Conservation (phyloP, 176 grass and related monocot genomes). For the Hsuehochloa calcarea region DNA sequence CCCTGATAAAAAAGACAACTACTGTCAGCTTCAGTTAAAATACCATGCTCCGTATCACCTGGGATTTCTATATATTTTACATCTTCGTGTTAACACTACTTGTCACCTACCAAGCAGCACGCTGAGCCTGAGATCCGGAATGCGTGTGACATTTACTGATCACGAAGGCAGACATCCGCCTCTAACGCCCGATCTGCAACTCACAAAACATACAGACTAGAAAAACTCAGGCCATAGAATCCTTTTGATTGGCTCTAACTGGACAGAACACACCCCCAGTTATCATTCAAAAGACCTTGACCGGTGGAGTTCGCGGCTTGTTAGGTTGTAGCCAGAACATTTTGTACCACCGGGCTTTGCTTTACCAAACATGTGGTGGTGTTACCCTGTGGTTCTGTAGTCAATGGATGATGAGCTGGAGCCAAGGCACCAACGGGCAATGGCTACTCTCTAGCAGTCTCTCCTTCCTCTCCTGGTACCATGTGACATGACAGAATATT, state of each 20-base stretch:
- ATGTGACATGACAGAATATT: conserved; percentile 46
- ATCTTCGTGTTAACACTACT: background rate
- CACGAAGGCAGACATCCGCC: conserved; percentile 16
- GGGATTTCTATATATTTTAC: background rate
- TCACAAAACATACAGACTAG: background rate
- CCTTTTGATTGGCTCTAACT: background rate
- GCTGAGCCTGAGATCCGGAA: conserved; percentile 18
- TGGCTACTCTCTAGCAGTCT: background rate
- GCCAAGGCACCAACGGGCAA: conserved; percentile 26
- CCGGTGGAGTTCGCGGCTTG: background rate
- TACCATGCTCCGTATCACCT: background rate
- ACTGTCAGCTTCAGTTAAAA: background rate
- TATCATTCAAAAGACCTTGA: background rate
- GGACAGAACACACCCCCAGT: background rate
- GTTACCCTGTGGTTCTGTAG: background rate
- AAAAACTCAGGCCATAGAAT: background rate
- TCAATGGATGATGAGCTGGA: conserved; percentile 53
- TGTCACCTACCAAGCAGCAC: background rate
- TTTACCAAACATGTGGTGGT: conserved; percentile 20
- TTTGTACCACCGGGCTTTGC: background rate
- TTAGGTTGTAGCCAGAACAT: background rate
- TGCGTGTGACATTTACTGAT: background rate
- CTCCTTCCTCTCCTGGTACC: background rate
- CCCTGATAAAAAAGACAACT: background rate
- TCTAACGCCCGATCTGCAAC: background rate